Conservation (phyloP, 148 eudicot genomes). For the Cornus controversa region DNA sequence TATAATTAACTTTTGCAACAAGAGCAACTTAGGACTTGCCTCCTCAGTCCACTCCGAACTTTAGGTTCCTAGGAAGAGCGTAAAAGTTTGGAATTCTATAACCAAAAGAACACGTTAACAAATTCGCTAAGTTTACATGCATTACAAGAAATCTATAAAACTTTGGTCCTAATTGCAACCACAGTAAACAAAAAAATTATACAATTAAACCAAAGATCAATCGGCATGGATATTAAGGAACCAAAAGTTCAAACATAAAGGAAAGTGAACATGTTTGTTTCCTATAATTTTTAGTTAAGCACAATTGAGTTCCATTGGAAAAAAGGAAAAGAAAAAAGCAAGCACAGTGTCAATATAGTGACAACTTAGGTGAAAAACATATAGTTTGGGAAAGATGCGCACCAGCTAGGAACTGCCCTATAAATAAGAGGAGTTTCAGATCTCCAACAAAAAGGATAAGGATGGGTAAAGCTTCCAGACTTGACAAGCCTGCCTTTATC, state of each 20-base stretch:
- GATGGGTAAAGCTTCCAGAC: conserved; percentile 76
- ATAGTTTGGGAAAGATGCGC: neutral
- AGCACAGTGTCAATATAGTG: neutral
- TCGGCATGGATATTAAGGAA: neutral
- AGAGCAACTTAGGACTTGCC: neutral
- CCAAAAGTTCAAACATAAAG: neutral
- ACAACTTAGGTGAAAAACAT: neutral
- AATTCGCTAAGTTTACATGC: neutral
- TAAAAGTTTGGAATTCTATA: neutral
- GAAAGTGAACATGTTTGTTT: neutral
- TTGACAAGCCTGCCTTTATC: conserved; percentile 83
- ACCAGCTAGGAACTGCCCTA: conserved; percentile 99
- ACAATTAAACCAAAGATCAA: neutral
- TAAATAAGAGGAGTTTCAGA: conserved; percentile 97
- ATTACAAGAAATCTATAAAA: neutral
- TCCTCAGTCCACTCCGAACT: neutral
- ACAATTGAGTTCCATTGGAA: neutral
- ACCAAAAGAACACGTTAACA: neutral
- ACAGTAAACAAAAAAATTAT: neutral
- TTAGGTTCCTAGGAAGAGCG: neutral
- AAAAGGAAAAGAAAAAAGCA: neutral
- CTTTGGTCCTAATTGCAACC: neutral
- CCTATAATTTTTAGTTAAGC: neutral
- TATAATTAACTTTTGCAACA: neutral
- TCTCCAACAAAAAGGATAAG: conserved; percentile 96